Percentiles rank a stretch among this genome's conserved stretches.
Evolutionary conservation across 2,329 filamentous ascomycete genomes (phyloP).

Genomic region (Nemania sp.): DNA sequence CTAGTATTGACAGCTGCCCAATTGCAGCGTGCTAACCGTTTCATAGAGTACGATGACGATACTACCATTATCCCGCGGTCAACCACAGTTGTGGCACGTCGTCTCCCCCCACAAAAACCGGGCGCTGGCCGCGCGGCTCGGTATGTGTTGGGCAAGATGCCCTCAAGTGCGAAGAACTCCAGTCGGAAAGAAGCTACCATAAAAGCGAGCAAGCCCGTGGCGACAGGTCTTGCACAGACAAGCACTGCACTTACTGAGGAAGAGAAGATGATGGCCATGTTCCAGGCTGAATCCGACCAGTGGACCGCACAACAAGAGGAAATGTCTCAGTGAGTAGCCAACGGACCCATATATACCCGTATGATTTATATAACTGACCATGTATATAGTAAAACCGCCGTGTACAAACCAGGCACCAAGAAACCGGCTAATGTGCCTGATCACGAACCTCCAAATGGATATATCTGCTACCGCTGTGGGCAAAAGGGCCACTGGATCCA

Average conservation of each 20-base stretch:
- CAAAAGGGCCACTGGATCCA: conserved; percentile 99
- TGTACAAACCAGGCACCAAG: conserved; percentile 66
- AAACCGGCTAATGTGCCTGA: conserved; percentile 79
- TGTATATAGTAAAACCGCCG: conserved; percentile 60
- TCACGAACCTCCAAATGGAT: conserved; percentile 89
- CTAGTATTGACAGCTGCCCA: conserved; percentile 18
- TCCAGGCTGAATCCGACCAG: conserved; percentile 84
- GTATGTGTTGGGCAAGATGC: conserved; percentile 97
- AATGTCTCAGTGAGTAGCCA: conserved; percentile 74
- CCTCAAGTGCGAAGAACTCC: conserved; percentile 81
- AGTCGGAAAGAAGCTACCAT: conserved; percentile 67
- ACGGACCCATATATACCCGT: neutral
- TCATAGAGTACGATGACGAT: conserved; percentile 91
- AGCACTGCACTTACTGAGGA: conserved; percentile 87
- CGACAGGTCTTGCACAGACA: conserved; percentile 66
- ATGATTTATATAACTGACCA: conserved; percentile 18
- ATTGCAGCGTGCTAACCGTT: conserved; percentile 26
- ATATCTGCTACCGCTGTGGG: conserved; percentile 94
- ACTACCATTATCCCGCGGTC: conserved; percentile 96
- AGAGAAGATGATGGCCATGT: conserved; percentile 90
- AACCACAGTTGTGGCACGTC: conserved; percentile 87
- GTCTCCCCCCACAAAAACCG: conserved; percentile 80
- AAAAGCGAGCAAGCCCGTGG: conserved; percentile 63
- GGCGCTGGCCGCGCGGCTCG: conserved; percentile 89
- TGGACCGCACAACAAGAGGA: conserved; percentile 94